These are phyloP conservation scores for Ambrosia hybrid DNA, from an alignment of 140 eudicot species.

Conservation along the genomic window DNA sequence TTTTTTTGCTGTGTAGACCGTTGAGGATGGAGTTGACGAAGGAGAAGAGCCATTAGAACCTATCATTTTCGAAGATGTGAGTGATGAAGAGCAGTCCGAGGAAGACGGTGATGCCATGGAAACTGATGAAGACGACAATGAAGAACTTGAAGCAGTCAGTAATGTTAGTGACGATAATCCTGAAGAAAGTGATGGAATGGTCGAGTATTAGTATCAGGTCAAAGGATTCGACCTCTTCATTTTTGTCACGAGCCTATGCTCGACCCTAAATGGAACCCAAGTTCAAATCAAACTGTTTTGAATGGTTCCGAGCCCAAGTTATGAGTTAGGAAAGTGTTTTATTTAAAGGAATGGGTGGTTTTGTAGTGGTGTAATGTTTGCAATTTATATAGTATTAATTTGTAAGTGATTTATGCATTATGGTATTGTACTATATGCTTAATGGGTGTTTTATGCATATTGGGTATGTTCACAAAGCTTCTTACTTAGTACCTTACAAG, in stretches of 20 bases:
- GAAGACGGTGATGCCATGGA: constrained; percentile 74
- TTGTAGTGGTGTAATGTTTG: not conserved
- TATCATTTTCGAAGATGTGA: constrained; percentile 58
- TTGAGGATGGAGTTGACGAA: constrained; percentile 57
- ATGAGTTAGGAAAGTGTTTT: too few relatives aligned
- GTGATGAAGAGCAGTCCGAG: constrained; percentile 54
- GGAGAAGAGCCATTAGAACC: constrained; percentile 44
- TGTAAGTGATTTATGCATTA: too few relatives aligned
- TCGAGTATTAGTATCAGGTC: constrained; percentile 25
- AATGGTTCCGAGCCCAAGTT: too few relatives aligned
- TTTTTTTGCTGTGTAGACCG: constrained; percentile 38
- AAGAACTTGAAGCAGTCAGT: constrained; percentile 44
- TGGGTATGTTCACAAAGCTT: too few relatives aligned
- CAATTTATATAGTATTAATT: not conserved
- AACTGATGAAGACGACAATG: constrained; percentile 53
- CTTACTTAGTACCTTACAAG: too few relatives aligned
- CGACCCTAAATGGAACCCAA: not conserved
- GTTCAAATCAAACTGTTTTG: not conserved
- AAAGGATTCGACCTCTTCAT: not conserved
- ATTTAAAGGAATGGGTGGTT: not conserved
- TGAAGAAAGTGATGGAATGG: constrained; percentile 56
- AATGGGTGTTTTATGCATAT: too few relatives aligned
- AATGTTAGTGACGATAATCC: constrained; percentile 50
- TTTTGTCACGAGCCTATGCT: not conserved
- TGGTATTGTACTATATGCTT: too few relatives aligned